phyloP scores from a whole-genome alignment of 2,329 filamentous ascomycete genomes.

The Exophiala viscosa region DNA sequence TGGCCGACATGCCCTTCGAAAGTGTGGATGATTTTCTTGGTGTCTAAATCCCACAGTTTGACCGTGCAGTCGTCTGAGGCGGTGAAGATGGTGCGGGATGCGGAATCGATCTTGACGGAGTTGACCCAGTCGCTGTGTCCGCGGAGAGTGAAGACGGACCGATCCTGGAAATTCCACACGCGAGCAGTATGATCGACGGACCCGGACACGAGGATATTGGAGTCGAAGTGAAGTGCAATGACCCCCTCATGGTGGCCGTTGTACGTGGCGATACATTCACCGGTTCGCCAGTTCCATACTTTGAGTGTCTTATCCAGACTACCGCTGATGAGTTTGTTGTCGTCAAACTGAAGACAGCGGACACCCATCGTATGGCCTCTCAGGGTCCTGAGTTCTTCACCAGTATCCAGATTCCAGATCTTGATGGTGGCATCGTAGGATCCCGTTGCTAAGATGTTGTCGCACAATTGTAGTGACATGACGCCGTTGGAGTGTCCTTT shows the following conservation, averaged over 20 bases:
- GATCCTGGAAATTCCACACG: constrained; percentile 86
- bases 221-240: constrained; percentile 82
- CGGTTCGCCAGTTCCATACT: constrained; percentile 96
- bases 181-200: constrained; percentile 87
- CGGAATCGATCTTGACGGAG: constrained; percentile 79
- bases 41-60: constrained; percentile 90
- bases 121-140: constrained; percentile 96
- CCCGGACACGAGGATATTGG: constrained; percentile 77
- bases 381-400: constrained; percentile 79
- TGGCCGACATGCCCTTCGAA: constrained; percentile 92
- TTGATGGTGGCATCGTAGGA: constrained; percentile 95
- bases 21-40: constrained; percentile 67
- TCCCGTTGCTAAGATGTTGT: constrained; percentile 85
- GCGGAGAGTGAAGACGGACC: constrained; percentile 71
- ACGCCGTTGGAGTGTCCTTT: constrained; percentile 85
- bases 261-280: constrained; percentile 77
- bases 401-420: constrained; percentile 91
- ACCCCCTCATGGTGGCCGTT: constrained; percentile 76
- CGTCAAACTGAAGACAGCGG: constrained; percentile 87
- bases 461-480: constrained; percentile 75
- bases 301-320: constrained; percentile 83
- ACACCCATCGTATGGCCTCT: constrained; percentile 78
- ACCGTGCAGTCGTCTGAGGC: constrained; percentile 91
- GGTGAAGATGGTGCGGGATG: constrained; percentile 81
- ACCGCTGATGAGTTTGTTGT: constrained; percentile 84